These are phyloP conservation scores for Aplosporella prunicola DNA, from an alignment of 2,329 filamentous ascomycete species.

Conservation along the genomic window DNA sequence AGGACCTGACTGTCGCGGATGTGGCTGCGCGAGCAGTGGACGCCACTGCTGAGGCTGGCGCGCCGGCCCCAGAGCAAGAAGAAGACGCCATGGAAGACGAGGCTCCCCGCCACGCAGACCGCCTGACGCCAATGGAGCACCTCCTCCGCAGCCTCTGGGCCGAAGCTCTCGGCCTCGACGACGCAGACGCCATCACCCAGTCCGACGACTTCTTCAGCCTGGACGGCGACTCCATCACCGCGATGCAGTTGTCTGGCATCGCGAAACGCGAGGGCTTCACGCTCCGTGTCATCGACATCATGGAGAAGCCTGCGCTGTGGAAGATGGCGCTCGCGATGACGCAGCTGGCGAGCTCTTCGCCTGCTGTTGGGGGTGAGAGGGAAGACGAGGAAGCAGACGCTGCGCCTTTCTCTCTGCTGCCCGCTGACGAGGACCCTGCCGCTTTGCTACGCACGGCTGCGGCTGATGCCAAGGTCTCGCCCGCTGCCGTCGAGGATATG, in stretches of 20 bases:
- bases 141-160: not conserved
- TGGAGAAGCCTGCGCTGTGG: not conserved
- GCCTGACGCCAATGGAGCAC: constrained; percentile 1
- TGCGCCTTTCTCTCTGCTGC: constrained; percentile 1
- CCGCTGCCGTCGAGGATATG: constrained; percentile 26
- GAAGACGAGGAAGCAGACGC: not conserved
- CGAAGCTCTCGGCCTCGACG: not conserved
- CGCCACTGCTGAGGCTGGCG: too few species aligned
- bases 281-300: not conserved
- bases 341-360: not conserved
- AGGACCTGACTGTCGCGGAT: not conserved
- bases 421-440: not conserved
- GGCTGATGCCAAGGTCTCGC: constrained; percentile 20
- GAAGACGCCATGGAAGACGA: not conserved
- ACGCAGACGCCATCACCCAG: not conserved
- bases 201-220: constrained; percentile 20
- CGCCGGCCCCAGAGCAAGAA: not conserved
- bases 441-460: constrained; percentile 25
- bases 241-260: constrained; percentile 19
- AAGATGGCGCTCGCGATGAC: not conserved
- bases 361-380: too few species aligned
- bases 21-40: not conserved
- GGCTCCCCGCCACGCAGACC: not conserved
- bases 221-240: constrained; percentile 26
- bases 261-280: not conserved